phyloP scores from a whole-genome alignment of 2,329 filamentous ascomycete species.

The Alternaria infectoria region DNA sequence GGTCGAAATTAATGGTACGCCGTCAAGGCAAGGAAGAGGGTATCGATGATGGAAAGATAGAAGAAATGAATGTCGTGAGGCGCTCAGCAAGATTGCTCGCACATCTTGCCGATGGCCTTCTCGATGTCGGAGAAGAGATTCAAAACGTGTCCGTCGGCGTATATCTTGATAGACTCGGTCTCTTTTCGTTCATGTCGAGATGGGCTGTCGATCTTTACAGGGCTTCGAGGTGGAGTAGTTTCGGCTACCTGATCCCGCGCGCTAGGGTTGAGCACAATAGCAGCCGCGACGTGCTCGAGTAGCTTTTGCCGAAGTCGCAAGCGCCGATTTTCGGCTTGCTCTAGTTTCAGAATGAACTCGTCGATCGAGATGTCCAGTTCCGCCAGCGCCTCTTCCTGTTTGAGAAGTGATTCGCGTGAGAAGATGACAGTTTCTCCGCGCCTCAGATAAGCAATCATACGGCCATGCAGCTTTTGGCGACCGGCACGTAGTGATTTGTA shows the following conservation, averaged over 20 bases:
- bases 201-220: slow-evolving; percentile 46
- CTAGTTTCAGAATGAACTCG: slow-evolving; percentile 81
- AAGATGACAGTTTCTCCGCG: slow-evolving; percentile 74
- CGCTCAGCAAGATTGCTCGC: slow-evolving; percentile 47
- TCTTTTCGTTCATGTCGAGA: slow-evolving; percentile 43
- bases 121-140: slow-evolving; percentile 52
- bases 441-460: slow-evolving; percentile 78
- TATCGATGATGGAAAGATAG: slow-evolving; percentile 11
- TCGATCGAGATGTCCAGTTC: slow-evolving; percentile 81
- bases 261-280: slow-evolving; percentile 50
- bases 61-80: slow-evolving; percentile 12
- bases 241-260: slow-evolving; percentile 37
- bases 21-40: slow-evolving; percentile 17
- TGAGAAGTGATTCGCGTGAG: slow-evolving; percentile 75
- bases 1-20: slow-evolving; percentile 29
- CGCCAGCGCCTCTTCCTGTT: slow-evolving; percentile 78
- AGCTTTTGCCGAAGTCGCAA: slow-evolving; percentile 79
- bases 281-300: slow-evolving; percentile 79
- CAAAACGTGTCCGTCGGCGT: slow-evolving; percentile 51
- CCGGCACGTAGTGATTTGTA: slow-evolving; percentile 77
- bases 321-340: slow-evolving; percentile 78
- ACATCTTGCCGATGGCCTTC: slow-evolving; percentile 51
- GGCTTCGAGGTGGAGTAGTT: slow-evolving; percentile 48
- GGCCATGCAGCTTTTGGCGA: slow-evolving; percentile 75
- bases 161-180: slow-evolving; percentile 53